Base-by-base conservation (phyloP, 2,329 filamentous ascomycete species). In the Fusarium pseudoanthophilum region DNA sequence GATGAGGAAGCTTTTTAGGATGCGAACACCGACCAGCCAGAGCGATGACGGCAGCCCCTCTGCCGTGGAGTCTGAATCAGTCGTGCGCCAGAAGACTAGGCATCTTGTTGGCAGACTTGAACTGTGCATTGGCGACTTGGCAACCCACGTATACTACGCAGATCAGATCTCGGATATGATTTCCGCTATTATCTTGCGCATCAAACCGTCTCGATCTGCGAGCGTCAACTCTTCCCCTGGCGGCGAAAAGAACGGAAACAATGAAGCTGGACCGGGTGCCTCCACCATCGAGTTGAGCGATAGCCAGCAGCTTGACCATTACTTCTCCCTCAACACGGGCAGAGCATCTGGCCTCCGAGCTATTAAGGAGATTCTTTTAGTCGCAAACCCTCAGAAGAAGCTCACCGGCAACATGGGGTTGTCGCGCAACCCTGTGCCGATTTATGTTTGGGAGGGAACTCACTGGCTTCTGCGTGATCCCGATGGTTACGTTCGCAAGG, bases 121-220 rank as follows among this genome's bases (percentile, higher is more conserved):
- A 80, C 87, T 89, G 75, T 97, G 94, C 82, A 95, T 98, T 69
- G 94, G 94, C n/a, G 91, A 95, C 79, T 85, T 99, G 34, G 95
- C 95, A 5, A 97, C 94, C 2, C 96, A 99, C 79, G 92, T 98
- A 37, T 99, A 99, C 84, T 99, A 99, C 80, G 93, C 93, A 4
- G 95, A 98, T 77, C 96, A 99, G 82, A 94, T 98, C 62, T 91
- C 93, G 4, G 96, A 99, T 82, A 98, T 98, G 94, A 91, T 98
- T 58, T 89, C 91, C 26, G 91, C 94, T 2, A 92, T 98, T 49
- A 84, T 98, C 21, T 84, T 89, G 36, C 92, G 94, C 26, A 86
- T 98, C 36, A 96, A 93, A 81, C 93, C 95, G 7, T 81, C 84
- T 4, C 83, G 82, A 42, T 82, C 84, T 4, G 76, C 80, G 24